Evolutionary conservation across 208 protist species (phyloP).

Genomic region (Trypanosoma avium): DNA sequence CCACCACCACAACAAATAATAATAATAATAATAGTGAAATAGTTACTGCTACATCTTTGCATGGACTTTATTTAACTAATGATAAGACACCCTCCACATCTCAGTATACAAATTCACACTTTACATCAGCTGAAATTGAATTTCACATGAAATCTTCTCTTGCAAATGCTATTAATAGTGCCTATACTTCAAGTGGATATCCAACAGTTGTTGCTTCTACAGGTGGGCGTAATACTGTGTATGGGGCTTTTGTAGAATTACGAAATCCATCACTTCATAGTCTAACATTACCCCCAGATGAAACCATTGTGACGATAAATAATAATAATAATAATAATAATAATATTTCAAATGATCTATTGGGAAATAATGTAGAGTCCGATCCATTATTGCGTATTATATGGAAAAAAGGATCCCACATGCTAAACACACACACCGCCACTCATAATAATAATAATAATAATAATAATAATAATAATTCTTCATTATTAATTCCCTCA

Average conservation of each 20-base stretch:
- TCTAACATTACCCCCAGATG: constrained; percentile 63
- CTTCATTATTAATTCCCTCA: too few relatives aligned
- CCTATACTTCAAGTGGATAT: constrained; percentile 78
- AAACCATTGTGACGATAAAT: constrained; percentile 49
- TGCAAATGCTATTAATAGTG: constrained; percentile 70
- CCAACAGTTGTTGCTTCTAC: constrained; percentile 45
- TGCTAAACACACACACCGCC: background rate
- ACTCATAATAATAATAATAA: too few relatives aligned
- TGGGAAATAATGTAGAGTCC: background rate
- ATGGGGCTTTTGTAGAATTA: constrained; percentile 74
- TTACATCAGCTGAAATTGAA: constrained; percentile 28
- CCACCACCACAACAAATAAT: too few relatives aligned
- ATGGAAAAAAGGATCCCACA: constrained; percentile 36
- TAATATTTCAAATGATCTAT: too few relatives aligned
- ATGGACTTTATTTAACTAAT: too few relatives aligned
- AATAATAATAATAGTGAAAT: too few relatives aligned
- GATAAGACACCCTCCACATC: too few relatives aligned
- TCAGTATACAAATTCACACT: too few relatives aligned
- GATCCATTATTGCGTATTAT: constrained; percentile 38
- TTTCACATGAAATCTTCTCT: constrained; percentile 41
- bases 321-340: background rate
- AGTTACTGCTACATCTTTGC: too few relatives aligned
- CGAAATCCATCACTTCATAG: constrained; percentile 50
- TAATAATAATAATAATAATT: constrained; percentile 7
- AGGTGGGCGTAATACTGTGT: constrained; percentile 41